Percentiles rank a stretch among this genome's conserved stretches.
Conservation (phyloP, 2,329 filamentous ascomycete genomes). For the Nannizzia gypsea region DNA sequence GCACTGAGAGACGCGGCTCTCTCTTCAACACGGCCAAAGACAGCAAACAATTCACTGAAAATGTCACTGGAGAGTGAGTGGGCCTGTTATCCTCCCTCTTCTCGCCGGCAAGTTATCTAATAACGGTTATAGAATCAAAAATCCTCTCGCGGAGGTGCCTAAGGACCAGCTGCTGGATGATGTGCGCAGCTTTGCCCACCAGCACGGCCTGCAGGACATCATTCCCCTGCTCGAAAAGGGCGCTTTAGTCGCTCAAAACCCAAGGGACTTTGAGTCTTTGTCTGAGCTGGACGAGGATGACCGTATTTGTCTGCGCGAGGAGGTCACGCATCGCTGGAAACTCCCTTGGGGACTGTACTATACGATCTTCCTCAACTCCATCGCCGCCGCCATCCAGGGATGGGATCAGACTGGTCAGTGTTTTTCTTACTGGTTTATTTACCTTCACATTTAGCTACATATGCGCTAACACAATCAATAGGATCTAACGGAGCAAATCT, state of each 20-base stretch:
- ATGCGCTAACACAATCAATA: background rate
- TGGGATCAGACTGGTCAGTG: conserved; percentile 38
- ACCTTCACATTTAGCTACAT: background rate
- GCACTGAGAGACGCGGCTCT: conserved; percentile 10
- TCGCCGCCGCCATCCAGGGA: conserved; percentile 44
- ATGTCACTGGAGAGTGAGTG: conserved; percentile 26
- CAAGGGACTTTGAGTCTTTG: conserved; percentile 50
- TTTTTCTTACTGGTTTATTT: background rate
- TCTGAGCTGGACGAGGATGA: conserved; percentile 46
- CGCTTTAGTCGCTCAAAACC: conserved; percentile 62
- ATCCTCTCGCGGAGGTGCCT: conserved; percentile 23
- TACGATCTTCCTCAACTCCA: conserved; percentile 40
- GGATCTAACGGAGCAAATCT: conserved; percentile 44
- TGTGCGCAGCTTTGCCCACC: conserved; percentile 36
- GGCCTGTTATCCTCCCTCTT: background rate
- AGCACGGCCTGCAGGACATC: conserved; percentile 49
- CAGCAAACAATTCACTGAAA: conserved; percentile 19
- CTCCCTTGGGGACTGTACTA: conserved; percentile 39
- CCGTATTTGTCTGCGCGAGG: conserved; percentile 31
- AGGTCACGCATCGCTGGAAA: conserved; percentile 37
- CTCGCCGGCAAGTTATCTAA: background rate
- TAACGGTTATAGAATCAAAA: conserved; percentile 24
- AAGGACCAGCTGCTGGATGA: conserved; percentile 22
- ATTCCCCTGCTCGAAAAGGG: conserved; percentile 35
- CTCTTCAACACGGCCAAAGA: conserved; percentile 10